Conservation (phyloP, 2,329 filamentous ascomycete genomes). For the Aspergillus ruber region DNA sequence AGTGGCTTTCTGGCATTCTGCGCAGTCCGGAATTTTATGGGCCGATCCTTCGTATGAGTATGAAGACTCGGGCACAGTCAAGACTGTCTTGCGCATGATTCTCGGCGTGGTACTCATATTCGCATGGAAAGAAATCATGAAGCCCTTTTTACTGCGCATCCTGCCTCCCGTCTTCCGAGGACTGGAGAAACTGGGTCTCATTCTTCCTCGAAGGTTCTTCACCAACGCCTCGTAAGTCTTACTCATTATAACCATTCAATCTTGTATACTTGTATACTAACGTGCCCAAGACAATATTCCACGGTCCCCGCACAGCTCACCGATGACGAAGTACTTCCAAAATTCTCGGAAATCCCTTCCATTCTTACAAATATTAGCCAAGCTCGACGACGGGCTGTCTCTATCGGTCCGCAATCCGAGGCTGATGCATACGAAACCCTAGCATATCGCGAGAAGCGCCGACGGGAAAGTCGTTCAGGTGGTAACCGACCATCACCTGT, state of each 20-base stretch:
- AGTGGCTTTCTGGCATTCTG: conserved; percentile 76
- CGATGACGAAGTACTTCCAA: conserved; percentile 83
- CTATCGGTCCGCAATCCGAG: conserved; percentile 87
- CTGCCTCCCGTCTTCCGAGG: conserved; percentile 84
- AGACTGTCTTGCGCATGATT: conserved; percentile 61
- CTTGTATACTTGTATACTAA: not conserved
- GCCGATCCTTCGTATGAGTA: conserved; percentile 56
- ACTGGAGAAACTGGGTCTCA: conserved; percentile 71
- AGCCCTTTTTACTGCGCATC: conserved; percentile 68
- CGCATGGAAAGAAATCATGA: conserved; percentile 83
- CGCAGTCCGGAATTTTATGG: conserved; percentile 50
- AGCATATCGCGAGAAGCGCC: conserved; percentile 72
- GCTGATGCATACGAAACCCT: conserved; percentile 95
- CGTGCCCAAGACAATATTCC: conserved; percentile 60
- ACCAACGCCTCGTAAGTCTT: conserved; percentile 64
- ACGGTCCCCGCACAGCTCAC: conserved; percentile 67
- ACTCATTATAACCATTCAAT: not conserved
- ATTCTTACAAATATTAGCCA: conserved; percentile 77
- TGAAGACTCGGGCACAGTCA: conserved; percentile 58
- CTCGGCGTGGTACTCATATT: conserved; percentile 80
- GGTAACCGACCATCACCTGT: conserved; percentile 9
- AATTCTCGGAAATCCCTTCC: conserved; percentile 76
- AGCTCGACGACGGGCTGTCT: conserved; percentile 71
- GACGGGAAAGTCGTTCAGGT: conserved; percentile 54
- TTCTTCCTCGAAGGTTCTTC: conserved; percentile 84